Percentiles rank a stretch among this genome's conserved stretches.
Evolutionary conservation across 176 grass and related monocot species (phyloP).

Genomic region (Cenchrus fungigraminus): DNA sequence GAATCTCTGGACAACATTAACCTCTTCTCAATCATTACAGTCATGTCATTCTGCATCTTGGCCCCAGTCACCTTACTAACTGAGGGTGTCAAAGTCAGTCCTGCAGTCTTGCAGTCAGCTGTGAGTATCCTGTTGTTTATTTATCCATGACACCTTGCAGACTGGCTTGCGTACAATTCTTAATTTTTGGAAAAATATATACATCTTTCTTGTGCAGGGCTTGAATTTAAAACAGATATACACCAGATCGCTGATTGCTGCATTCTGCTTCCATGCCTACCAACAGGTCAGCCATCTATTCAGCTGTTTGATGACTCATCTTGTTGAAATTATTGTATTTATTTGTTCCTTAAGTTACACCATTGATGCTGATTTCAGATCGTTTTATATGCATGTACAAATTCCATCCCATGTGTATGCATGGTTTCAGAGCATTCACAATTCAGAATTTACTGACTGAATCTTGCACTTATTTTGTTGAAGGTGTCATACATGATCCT

Average conservation of each 20-base stretch:
- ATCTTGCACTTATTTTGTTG: slow-evolving; percentile 26
- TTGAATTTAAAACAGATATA: slow-evolving; percentile 78
- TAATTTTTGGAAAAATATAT: slow-evolving; percentile 37
- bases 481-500: slow-evolving; percentile 99
- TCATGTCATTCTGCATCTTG: slow-evolving; percentile 96
- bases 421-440: neutral
- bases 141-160: slow-evolving; percentile 8
- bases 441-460: neutral
- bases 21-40: slow-evolving; percentile 92
- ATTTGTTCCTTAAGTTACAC: slow-evolving; percentile 14
- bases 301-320: neutral
- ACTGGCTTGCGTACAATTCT: slow-evolving; percentile 21
- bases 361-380: neutral
- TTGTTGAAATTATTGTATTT: slow-evolving; percentile 10
- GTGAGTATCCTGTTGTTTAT: slow-evolving; percentile 62
- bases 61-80: slow-evolving; percentile 76
- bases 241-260: slow-evolving; percentile 73
- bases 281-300: slow-evolving; percentile 71
- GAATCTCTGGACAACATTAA: slow-evolving; percentile 80
- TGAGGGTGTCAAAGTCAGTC: slow-evolving; percentile 83
- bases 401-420: neutral
- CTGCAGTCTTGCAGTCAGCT: slow-evolving; percentile 72
- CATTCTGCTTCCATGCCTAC: slow-evolving; percentile 92
- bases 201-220: slow-evolving; percentile 60
- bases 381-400: neutral